Evolutionary conservation across 805 yeast species (phyloP), one percentile per base, ranked within the genome.

Genomic region (Saturnispora halmiae): DNA sequence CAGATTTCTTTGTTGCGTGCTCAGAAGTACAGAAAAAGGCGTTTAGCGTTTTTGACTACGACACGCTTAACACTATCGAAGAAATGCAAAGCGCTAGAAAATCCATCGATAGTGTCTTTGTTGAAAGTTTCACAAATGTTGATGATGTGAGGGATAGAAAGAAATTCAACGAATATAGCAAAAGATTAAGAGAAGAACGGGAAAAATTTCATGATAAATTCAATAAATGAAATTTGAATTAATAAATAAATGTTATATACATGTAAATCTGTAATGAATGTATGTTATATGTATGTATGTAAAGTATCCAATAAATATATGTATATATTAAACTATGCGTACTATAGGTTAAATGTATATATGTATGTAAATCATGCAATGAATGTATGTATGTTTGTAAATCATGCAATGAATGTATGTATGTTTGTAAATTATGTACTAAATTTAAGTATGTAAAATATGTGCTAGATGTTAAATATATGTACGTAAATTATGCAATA

Each of bases 1-100:
- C 56, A 21, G 56, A 59, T 15, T 55, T 62, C 41, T 56, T 57
- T 25, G 48, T 52, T 16, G 50, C 53, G 6, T 63, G 67, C 46
- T 38, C 54, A 11, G 53, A 49, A 20, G 45, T 55, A 36, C 67
- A 63, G 38, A 51, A 53, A 20, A 48, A 50, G 45, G 61, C 63
- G 1, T 56, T 61, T 32, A 40, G 43, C 6, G 49, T 50, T 44
- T 62, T 59, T 47, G 65, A 59, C 38, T 62, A 60, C 43, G 46
- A 52, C 2, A 38, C 55, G 2, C 47, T 61, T 49, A 48, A 46
- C 3, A 44, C 43, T 7, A 45, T 59, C n/a, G 54, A 51, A 20
- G 60, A 61, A 39, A 45, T 59, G 37, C 55, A 59, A 21, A 34
- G 38, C 25, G 56, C 59, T 7, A 52, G 55, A 36, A 47, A 46